phyloP scores from a whole-genome alignment of 176 grass and related monocot genomes.

The Oryza meyeriana region DNA sequence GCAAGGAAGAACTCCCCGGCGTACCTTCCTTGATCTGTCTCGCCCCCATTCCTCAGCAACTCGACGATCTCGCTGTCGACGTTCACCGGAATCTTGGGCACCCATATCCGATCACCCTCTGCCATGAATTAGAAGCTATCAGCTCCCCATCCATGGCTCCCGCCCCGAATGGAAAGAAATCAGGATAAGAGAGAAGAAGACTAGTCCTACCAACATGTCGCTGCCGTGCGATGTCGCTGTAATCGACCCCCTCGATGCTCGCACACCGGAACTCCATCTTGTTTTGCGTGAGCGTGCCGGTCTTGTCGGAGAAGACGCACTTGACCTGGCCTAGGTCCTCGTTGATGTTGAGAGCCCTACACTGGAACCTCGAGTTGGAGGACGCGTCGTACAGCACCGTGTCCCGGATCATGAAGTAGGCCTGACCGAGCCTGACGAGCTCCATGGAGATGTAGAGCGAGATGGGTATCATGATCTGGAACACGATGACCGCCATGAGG shows the following conservation, averaged over 20 bases:
- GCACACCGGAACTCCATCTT: slow-evolving; percentile 89
- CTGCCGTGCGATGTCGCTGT: slow-evolving; percentile 39
- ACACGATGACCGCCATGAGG: slow-evolving; percentile 96
- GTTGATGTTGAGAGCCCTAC: slow-evolving; percentile 87
- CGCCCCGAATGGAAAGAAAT: slow-evolving; percentile 14
- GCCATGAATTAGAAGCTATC: slow-evolving; percentile 31
- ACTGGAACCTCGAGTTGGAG: slow-evolving; percentile 76
- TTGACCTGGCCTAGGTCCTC: slow-evolving; percentile 94
- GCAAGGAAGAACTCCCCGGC: slow-evolving; percentile 69
- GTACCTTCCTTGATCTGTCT: slow-evolving; percentile 41
- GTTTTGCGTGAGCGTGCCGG: slow-evolving; percentile 87
- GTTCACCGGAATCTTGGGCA: slow-evolving; percentile 58
- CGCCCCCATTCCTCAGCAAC: slow-evolving; percentile 37
- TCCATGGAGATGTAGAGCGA: slow-evolving; percentile 98
- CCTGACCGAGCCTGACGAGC: slow-evolving; percentile 80
- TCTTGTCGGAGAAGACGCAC: slow-evolving; percentile 93
- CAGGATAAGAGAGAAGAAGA: slow-evolving; percentile 19
- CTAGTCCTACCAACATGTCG: slow-evolving; percentile 43
- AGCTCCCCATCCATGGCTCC: neutral
- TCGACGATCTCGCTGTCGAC: slow-evolving; percentile 50
- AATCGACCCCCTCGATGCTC: slow-evolving; percentile 67
- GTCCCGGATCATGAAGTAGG: slow-evolving; percentile 91
- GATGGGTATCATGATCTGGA: slow-evolving; percentile 96
- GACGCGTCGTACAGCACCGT: slow-evolving; percentile 53
- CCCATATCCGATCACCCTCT: slow-evolving; percentile 45